Conservation (phyloP, 805 yeast species). For the Maudiozyma bulderi region DNA sequence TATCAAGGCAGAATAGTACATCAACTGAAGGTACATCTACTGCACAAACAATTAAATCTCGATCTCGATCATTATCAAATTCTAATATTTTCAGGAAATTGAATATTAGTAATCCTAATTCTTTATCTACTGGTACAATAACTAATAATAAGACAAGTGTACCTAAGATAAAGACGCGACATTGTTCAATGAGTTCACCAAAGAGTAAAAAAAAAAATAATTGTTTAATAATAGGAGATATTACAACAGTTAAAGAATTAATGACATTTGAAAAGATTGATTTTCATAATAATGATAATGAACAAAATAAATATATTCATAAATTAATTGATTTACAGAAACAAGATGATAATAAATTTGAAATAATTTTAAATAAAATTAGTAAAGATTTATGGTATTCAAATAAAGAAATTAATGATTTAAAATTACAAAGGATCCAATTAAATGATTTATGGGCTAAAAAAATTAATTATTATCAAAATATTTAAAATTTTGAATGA, state of each 20-base stretch:
- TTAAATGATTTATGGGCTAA: conserved; percentile 26
- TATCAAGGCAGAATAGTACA: background rate
- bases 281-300: background rate
- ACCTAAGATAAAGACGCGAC: too few species aligned
- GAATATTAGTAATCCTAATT: background rate
- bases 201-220: background rate
- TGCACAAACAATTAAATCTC: background rate
- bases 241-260: background rate
- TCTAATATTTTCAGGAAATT: background rate
- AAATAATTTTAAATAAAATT: conserved; percentile 17
- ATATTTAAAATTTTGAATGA: background rate
- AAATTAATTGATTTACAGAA: conserved; percentile 12
- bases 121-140: too few species aligned
- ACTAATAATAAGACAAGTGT: too few species aligned
- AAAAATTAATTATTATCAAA: conserved; percentile 20
- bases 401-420: conserved; percentile 13
- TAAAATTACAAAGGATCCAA: conserved; percentile 19
- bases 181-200: background rate
- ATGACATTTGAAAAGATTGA: background rate
- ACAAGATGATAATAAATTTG: conserved; percentile 10
- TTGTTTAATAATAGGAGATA: background rate
- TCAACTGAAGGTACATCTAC: background rate
- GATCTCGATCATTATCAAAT: background rate
- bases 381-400: conserved; percentile 25
- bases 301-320: background rate